Evolutionary conservation across 371 early-diverging fungal species (phyloP).

Genomic region (Mucor sp.): DNA sequence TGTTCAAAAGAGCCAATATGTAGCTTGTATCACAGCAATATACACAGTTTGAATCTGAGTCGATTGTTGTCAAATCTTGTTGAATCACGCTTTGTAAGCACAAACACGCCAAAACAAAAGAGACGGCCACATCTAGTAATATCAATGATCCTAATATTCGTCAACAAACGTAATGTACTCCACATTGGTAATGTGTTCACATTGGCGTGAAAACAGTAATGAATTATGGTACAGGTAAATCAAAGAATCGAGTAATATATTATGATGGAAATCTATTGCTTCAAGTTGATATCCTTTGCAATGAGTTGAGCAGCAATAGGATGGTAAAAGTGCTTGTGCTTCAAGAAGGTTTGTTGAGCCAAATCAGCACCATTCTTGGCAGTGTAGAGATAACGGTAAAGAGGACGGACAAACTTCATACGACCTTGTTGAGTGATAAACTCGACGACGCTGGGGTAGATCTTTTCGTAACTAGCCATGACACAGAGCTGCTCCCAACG

Average conservation of each 20-base stretch:
- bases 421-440: slow-evolving; percentile 90
- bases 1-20: neutral
- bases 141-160: neutral
- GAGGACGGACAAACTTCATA: slow-evolving; percentile 93
- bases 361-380: slow-evolving; percentile 71
- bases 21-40: neutral
- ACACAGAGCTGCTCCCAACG: slow-evolving; percentile 88
- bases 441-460: slow-evolving; percentile 73
- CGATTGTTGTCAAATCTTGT: neutral
- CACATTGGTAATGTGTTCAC: too few species aligned
- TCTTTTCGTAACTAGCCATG: slow-evolving; percentile 72
- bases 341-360: slow-evolving; percentile 80
- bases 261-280: slow-evolving; percentile 27
- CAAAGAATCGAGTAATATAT: neutral
- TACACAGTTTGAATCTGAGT: neutral
- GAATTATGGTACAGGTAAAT: neutral
- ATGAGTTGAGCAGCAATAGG: slow-evolving; percentile 89
- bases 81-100: neutral
- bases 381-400: slow-evolving; percentile 70
- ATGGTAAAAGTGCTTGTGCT: slow-evolving; percentile 87
- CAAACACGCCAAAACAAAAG: neutral
- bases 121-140: neutral
- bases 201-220: neutral
- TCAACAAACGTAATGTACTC: neutral
- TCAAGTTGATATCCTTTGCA: slow-evolving; percentile 78